Percentiles rank a stretch among this genome's conserved stretches.
These are phyloP conservation scores for Aspergillus mulundensis DNA, from an alignment of 495 filamentous ascomycete genomes.

Conservation along the genomic window DNA sequence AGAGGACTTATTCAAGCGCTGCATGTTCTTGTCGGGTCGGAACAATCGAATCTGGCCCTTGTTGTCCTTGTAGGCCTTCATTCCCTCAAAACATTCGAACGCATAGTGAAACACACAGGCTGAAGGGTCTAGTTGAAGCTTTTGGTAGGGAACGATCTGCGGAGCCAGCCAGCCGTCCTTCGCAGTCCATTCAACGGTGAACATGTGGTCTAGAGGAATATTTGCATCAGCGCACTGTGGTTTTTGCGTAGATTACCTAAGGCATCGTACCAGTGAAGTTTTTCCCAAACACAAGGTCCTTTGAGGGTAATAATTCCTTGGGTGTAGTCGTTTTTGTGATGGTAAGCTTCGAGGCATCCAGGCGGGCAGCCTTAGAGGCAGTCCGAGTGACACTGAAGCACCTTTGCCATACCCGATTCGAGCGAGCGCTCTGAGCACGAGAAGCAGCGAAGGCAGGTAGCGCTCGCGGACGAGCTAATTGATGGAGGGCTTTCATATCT, in stretches of 20 bases:
- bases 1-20: conserved; percentile 81
- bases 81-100: conserved; percentile 95
- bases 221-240: conserved; percentile 17
- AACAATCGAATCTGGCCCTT: conserved; percentile 76
- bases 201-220: conserved; percentile 80
- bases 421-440: conserved; percentile 25
- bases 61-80: conserved; percentile 93
- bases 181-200: conserved; percentile 90
- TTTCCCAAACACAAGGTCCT: conserved; percentile 81
- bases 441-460: conserved; percentile 24
- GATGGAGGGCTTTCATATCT: conserved; percentile 40
- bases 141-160: conserved; percentile 87
- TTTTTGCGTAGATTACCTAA: not conserved
- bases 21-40: conserved; percentile 96
- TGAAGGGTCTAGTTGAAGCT: conserved; percentile 91
- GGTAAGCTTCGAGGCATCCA: conserved; percentile 72
- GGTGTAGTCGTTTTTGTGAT: conserved; percentile 72
- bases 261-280: conserved; percentile 70
- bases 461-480: conserved; percentile 38
- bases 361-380: conserved; percentile 52
- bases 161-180: conserved; percentile 74
- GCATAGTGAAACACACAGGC: conserved; percentile 98
- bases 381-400: conserved; percentile 58
- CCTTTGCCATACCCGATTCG: conserved; percentile 36
- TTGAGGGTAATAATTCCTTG: conserved; percentile 63